Percentiles rank a stretch among this genome's conserved stretches.
Conservation (phyloP, 2,329 filamentous ascomycete genomes). For the Albifimbria verrucaria region DNA sequence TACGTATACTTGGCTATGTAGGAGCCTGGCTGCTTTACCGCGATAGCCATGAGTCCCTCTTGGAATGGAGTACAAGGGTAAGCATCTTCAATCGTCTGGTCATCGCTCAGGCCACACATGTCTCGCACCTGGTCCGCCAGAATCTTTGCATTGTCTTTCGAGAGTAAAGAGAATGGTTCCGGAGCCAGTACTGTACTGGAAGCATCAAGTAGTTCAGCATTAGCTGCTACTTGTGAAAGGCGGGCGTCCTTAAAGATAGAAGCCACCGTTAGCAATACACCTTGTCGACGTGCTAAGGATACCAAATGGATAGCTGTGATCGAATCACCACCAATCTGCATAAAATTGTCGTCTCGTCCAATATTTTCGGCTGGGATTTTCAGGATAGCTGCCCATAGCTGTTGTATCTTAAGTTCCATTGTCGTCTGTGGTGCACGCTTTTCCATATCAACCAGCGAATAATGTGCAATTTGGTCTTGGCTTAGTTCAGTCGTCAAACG, state of each 20-base stretch:
- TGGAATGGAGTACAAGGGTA: slow-evolving; percentile 4
- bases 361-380: slow-evolving; percentile 23
- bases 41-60: slow-evolving; percentile 3
- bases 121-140: no score
- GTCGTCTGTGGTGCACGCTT: slow-evolving; percentile 22
- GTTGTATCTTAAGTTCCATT: slow-evolving; percentile 29
- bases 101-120: not conserved
- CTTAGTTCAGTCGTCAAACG: no score
- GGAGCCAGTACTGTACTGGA: no score
- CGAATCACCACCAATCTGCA: slow-evolving; percentile 42
- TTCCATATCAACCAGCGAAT: not conserved
- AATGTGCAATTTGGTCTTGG: slow-evolving; percentile 22
- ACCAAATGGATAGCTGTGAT: slow-evolving; percentile 43
- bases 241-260: slow-evolving; percentile 37
- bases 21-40: not conserved
- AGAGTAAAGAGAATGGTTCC: no score
- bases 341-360: slow-evolving; percentile 33
- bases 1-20: not conserved
- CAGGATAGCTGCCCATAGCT: slow-evolving; percentile 29
- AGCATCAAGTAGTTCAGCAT: no score
- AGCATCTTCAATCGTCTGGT: not conserved
- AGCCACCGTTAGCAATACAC: slow-evolving; percentile 35
- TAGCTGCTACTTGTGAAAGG: no score
- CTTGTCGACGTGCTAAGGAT: slow-evolving; percentile 29
- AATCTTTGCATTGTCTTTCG: no score